Base-by-base conservation (phyloP, 352 stramenopile genomes). In the Pythium scleroteichum region DNA sequence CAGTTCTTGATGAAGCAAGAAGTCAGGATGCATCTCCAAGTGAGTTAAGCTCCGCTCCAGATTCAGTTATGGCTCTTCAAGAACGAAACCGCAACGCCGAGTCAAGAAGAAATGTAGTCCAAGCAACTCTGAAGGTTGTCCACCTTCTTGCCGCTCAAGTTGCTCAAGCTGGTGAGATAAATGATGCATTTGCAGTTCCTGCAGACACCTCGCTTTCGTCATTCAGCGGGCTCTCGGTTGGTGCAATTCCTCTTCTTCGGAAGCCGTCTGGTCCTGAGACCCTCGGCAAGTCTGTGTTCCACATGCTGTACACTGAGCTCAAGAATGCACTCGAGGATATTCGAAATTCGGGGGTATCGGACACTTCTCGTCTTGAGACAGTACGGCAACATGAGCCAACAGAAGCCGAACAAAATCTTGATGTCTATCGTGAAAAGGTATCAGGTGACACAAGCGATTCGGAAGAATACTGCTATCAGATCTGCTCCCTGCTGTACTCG, bases 251-350 rank as follows among this genome's bases (percentile, higher is more conserved):
- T 12, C 60, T 95, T 20, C 60, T 92, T 40, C 76, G 86, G 1
- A 94, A 95, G 46, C 88, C 88, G 10, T 95, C 85, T 20, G 88
- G 88, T 0, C 86, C 85, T 4, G 88, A 95, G 64, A 96, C 88
- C 24, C 71, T 96, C 1, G 87, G 88, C 17, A 96, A 96, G 58
- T 95, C 87, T 8, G 88, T 96, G 4, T 96, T 96, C 33, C 83
- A 95, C 57, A 96, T 96, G 88, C 59, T 96, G 38, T 96, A 94
- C 53, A 95, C 86, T 3, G 88, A 96, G 53, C 53, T 96, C 47
- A 91, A 92, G 53, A 96, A 94, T 58, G 85, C 84, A 6, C 68
- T 95, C 24, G 85, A 92, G 61, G 79, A 91, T 9, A 77, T 90
- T 64, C 76, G 77, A 20, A 78, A 69, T 53, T 67, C 33, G 29